phyloP scores from a whole-genome alignment of 768 basidiomycete genomes.

The Rhizopogon vinicolor region DNA sequence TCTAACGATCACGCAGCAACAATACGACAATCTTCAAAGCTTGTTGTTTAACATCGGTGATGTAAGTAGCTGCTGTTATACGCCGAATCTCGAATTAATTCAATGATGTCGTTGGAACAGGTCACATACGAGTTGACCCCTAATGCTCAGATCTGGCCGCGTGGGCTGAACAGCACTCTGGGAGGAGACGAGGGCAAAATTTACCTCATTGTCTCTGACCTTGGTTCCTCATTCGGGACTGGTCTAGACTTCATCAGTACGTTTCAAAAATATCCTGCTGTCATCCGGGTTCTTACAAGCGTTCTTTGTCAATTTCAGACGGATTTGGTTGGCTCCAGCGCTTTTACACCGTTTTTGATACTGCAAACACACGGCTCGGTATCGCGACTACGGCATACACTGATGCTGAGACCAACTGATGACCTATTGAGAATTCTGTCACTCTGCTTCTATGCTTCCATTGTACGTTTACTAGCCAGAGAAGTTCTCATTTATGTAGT shows the following conservation, averaged over 20 bases:
- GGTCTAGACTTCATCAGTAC: slow-evolving; percentile 66
- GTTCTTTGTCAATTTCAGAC: slow-evolving; percentile 26
- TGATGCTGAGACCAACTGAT: slow-evolving; percentile 34
- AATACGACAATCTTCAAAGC: slow-evolving; percentile 14
- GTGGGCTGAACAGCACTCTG: slow-evolving; percentile 49
- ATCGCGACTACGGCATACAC: slow-evolving; percentile 36
- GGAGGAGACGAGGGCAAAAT: slow-evolving; percentile 49
- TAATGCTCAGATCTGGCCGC: slow-evolving; percentile 72
- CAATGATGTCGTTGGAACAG: slow-evolving; percentile 19
- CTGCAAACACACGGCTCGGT: slow-evolving; percentile 19
- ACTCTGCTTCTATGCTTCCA: no score
- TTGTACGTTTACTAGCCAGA: no score
- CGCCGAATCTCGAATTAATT: background rate
- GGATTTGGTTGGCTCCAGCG: slow-evolving; percentile 57
- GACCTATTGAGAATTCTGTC: background rate
- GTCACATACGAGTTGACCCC: slow-evolving; percentile 50
- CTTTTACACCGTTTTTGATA: slow-evolving; percentile 54
- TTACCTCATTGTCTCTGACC: slow-evolving; percentile 54
- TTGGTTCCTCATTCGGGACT: slow-evolving; percentile 45
- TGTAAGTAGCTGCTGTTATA: slow-evolving; percentile 11
- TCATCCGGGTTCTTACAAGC: background rate
- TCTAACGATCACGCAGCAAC: slow-evolving; percentile 12
- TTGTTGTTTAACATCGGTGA: slow-evolving; percentile 21
- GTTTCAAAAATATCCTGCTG: slow-evolving; percentile 10
- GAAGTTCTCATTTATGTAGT: no score